Conservation (phyloP, 768 basidiomycete species). For the Amyloporia xantha region DNA sequence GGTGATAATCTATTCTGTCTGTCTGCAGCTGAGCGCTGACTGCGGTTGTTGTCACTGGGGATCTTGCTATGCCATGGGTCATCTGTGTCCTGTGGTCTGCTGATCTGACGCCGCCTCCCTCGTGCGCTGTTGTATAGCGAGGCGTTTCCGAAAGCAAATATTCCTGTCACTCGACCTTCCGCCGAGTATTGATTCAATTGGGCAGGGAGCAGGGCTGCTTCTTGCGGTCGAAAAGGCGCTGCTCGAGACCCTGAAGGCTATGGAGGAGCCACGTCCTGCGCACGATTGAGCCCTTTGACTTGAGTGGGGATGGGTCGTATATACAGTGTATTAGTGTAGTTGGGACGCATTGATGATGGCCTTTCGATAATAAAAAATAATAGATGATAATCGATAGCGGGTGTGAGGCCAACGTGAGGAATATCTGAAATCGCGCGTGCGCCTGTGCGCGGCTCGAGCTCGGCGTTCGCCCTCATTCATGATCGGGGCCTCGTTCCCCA, state of each 20-base stretch:
- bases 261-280: constrained; percentile 1
- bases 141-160: constrained; percentile 57
- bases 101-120: neutral
- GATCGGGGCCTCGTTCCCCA: neutral
- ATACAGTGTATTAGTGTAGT: no score
- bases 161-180: constrained; percentile 66
- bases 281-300: no score
- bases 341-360: no score
- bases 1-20: constrained; percentile 39
- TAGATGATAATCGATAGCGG: constrained; percentile 10
- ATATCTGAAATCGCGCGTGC: neutral
- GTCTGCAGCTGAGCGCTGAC: constrained; percentile 11
- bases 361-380: no score
- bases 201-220: constrained; percentile 41
- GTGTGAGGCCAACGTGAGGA: neutral
- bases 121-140: constrained; percentile 42
- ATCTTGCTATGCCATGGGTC: constrained; percentile 6
- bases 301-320: no score
- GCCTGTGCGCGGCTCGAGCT: constrained; percentile 1
- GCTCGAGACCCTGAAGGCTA: constrained; percentile 35
- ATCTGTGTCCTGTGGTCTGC: neutral
- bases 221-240: constrained; percentile 59
- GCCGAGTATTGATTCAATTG: constrained; percentile 31
- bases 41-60: constrained; percentile 8
- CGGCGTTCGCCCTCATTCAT: constrained; percentile 5